A percentile compares a stretch with the other conserved stretches of the same genome.
Conservation (phyloP, 352 stramenopile species). For the Phytopythium aichiense region DNA sequence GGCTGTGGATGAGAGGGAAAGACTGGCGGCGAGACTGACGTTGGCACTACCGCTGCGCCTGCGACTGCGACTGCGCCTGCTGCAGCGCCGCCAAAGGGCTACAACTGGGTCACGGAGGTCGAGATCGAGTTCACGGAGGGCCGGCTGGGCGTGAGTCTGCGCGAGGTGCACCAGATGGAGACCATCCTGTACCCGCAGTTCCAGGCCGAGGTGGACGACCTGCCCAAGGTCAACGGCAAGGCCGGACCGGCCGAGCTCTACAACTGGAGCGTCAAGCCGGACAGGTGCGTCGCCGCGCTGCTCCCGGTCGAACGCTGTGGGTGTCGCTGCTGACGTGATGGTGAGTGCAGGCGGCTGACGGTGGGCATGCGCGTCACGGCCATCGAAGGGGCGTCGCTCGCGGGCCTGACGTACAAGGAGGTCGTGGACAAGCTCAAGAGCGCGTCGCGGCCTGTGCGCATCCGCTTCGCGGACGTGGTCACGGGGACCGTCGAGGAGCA, state of each 20-base stretch:
- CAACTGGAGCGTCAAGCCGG: constrained; percentile 86
- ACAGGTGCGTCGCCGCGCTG: constrained; percentile 30
- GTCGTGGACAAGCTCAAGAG: constrained; percentile 76
- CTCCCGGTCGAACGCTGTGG: background rate
- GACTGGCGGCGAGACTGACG: background rate
- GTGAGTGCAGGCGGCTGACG: constrained; percentile 42
- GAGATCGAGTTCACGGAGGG: constrained; percentile 85
- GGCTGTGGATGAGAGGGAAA: no score
- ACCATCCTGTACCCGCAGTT: constrained; percentile 81
- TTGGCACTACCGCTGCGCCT: background rate
- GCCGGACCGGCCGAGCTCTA: constrained; percentile 80
- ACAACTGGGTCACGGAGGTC: constrained; percentile 79
- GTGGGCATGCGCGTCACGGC: constrained; percentile 83
- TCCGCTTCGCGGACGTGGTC: constrained; percentile 78
- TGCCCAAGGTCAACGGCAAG: constrained; percentile 86
- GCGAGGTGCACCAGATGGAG: constrained; percentile 71
- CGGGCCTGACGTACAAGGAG: constrained; percentile 79
- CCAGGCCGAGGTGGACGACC: constrained; percentile 85
- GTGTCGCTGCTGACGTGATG: background rate
- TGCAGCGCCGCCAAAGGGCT: constrained; percentile 37
- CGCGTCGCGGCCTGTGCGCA: constrained; percentile 63
- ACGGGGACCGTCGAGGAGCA: constrained; percentile 74
- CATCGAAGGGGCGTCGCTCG: constrained; percentile 66
- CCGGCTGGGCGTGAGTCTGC: constrained; percentile 74
- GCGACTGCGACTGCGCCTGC: constrained; percentile 1